phyloP scores from a whole-genome alignment of 208 protist genomes.

The Jaenimonas drosophilae region DNA sequence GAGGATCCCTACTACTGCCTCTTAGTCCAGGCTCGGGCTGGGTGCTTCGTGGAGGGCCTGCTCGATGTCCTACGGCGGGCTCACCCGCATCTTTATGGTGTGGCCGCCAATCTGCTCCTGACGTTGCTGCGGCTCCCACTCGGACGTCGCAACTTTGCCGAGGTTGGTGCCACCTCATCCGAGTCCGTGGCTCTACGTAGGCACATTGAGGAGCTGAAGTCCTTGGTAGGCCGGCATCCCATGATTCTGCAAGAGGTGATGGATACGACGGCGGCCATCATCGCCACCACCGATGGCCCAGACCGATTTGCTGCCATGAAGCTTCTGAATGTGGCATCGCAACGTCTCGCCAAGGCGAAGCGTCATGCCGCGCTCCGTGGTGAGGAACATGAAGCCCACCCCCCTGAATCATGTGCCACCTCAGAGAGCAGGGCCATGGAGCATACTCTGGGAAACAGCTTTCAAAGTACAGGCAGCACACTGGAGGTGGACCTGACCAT shows the following conservation, averaged over 20 bases:
- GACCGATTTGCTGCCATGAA: slow-evolving; percentile 26
- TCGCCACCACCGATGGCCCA: slow-evolving; percentile 23
- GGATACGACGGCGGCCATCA: slow-evolving; percentile 28
- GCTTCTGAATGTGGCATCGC: slow-evolving; percentile 28
- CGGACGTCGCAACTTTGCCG: slow-evolving; percentile 9
- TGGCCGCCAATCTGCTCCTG: slow-evolving; percentile 29
- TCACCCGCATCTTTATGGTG: slow-evolving; percentile 51
- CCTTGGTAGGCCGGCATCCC: slow-evolving; percentile 22
- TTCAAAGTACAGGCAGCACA: background rate
- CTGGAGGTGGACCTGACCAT: slow-evolving; percentile 26
- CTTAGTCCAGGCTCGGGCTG: slow-evolving; percentile 46
- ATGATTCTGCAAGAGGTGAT: slow-evolving; percentile 31
- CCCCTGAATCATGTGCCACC: too few relatives aligned
- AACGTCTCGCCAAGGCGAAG: slow-evolving; percentile 32
- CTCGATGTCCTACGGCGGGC: slow-evolving; percentile 30
- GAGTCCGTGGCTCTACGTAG: slow-evolving; percentile 19
- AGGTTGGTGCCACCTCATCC: background rate
- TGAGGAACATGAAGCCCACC: too few relatives aligned
- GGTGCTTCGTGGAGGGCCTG: slow-evolving; percentile 37
- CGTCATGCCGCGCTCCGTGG: too few relatives aligned
- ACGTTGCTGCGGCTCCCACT: slow-evolving; percentile 44
- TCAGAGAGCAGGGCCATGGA: too few relatives aligned
- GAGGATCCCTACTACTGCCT: slow-evolving; percentile 62
- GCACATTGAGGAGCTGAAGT: slow-evolving; percentile 31
- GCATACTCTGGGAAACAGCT: background rate